Conservation (phyloP, 2,329 filamentous ascomycete species). For the Neocucurbitaria cava region DNA sequence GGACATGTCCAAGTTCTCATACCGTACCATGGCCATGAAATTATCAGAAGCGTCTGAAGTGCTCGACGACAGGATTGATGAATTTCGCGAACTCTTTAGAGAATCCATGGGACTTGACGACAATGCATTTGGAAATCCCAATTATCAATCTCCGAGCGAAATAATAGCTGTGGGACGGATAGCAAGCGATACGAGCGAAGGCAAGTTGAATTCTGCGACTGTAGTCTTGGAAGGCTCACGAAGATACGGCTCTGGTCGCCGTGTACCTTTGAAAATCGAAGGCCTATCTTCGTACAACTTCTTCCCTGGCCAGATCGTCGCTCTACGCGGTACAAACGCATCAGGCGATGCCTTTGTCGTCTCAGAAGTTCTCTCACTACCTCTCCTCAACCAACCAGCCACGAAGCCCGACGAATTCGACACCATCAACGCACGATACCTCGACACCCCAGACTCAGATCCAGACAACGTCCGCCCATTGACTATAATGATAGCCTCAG, state of each 20-base stretch:
- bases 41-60: conserved; percentile 90
- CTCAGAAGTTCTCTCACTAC: conserved; percentile 75
- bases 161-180: conserved; percentile 91
- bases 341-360: conserved; percentile 85
- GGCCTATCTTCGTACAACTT: conserved; percentile 76
- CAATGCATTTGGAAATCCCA: conserved; percentile 84
- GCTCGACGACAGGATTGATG: conserved; percentile 93
- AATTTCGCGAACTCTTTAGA: conserved; percentile 77
- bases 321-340: conserved; percentile 83
- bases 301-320: conserved; percentile 94
- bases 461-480: conserved; percentile 66
- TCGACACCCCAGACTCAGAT: conserved; percentile 65
- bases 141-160: conserved; percentile 81
- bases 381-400: conserved; percentile 76
- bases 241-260: conserved; percentile 79
- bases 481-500: conserved; percentile 78
- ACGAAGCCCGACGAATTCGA: conserved; percentile 72
- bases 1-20: conserved; percentile 87
- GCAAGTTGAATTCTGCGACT: conserved; percentile 83
- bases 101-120: conserved; percentile 79
- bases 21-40: conserved; percentile 95
- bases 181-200: conserved; percentile 84
- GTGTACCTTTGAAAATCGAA: conserved; percentile 80
- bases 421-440: conserved; percentile 71
- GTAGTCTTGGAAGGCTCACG: conserved; percentile 88